Percentiles rank a stretch among this genome's conserved stretches.
These are phyloP conservation scores for Sporothrix variecibatus DNA, from an alignment of 2,329 filamentous ascomycete genomes.

Conservation along the genomic window DNA sequence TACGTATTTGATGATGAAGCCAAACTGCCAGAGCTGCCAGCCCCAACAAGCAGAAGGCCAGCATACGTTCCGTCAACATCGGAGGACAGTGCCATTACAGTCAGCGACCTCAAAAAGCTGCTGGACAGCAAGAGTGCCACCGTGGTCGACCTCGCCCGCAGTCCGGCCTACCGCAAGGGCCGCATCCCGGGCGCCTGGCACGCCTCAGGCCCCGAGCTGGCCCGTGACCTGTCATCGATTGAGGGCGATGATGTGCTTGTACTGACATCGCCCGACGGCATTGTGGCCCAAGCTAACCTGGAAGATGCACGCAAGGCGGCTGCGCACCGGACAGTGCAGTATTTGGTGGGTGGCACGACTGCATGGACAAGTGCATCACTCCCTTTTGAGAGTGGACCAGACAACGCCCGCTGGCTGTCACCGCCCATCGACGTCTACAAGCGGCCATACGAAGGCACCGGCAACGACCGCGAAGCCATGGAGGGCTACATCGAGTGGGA, in stretches of 20 bases:
- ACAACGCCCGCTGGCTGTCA: slow-evolving; percentile 14
- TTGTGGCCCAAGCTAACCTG: not conserved
- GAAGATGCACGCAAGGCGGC: slow-evolving; percentile 13
- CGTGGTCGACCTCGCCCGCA: slow-evolving; percentile 23
- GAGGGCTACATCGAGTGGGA: slow-evolving; percentile 26
- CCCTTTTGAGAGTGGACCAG: not conserved
- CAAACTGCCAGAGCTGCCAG: not conserved
- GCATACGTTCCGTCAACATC: not conserved
- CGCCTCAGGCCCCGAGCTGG: slow-evolving; percentile 14
- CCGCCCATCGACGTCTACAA: slow-evolving; percentile 22
- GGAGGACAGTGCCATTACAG: not conserved
- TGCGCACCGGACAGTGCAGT: not conserved
- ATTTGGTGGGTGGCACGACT: slow-evolving; percentile 1
- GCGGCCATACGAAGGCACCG: slow-evolving; percentile 24
- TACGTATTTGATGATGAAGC: slow-evolving; percentile 19
- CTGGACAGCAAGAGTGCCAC: not conserved
- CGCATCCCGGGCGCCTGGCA: slow-evolving; percentile 25
- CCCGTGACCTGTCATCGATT: slow-evolving; percentile 8
- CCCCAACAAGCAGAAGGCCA: not conserved
- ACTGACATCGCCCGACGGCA: slow-evolving; percentile 20
- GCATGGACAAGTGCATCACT: not conserved
- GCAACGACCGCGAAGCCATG: slow-evolving; percentile 25
- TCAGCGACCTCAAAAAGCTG: not conserved
- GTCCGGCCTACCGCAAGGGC: slow-evolving; percentile 21
- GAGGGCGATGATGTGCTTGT: slow-evolving; percentile 8